Evolutionary conservation across 2,329 filamentous ascomycete genomes (phyloP).

Genomic region (Arthroderma sp.): DNA sequence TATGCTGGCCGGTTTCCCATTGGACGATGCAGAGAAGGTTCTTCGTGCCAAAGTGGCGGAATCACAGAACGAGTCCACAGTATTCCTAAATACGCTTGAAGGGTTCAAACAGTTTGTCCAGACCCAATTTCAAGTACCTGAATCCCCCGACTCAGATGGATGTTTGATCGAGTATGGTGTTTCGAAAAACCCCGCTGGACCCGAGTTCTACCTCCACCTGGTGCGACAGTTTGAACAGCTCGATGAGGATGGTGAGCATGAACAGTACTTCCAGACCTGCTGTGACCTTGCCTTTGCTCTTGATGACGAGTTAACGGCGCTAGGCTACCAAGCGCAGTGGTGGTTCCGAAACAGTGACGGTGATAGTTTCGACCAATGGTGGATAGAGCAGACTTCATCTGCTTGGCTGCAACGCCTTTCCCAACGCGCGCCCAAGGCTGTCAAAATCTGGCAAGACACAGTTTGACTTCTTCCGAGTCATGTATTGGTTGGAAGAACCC

Average conservation of each 20-base stretch:
- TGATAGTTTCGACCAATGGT: not conserved
- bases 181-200: not conserved
- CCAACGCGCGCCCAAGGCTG: not conserved
- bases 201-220: not conserved
- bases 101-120: not conserved
- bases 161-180: not conserved
- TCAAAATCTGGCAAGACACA: not conserved
- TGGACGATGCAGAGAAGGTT: conserved; percentile 3
- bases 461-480: conserved; percentile 5
- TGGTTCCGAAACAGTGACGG: not conserved
- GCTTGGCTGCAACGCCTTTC: not conserved
- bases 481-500: no score
- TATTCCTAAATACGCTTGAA: not conserved
- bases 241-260: not conserved
- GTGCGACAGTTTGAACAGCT: not conserved
- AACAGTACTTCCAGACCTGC: not conserved
- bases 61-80: not conserved
- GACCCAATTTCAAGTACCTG: not conserved
- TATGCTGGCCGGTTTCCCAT: not conserved
- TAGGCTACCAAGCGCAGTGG: not conserved
- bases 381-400: not conserved
- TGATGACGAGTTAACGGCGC: not conserved
- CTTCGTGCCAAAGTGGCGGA: conserved; percentile 9
- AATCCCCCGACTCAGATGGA: not conserved
- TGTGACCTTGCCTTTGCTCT: not conserved